A percentile compares a stretch with the other conserved stretches of the same genome.
phyloP scores from a whole-genome alignment of 768 basidiomycete species.

The Panaeolus cyanescens region DNA sequence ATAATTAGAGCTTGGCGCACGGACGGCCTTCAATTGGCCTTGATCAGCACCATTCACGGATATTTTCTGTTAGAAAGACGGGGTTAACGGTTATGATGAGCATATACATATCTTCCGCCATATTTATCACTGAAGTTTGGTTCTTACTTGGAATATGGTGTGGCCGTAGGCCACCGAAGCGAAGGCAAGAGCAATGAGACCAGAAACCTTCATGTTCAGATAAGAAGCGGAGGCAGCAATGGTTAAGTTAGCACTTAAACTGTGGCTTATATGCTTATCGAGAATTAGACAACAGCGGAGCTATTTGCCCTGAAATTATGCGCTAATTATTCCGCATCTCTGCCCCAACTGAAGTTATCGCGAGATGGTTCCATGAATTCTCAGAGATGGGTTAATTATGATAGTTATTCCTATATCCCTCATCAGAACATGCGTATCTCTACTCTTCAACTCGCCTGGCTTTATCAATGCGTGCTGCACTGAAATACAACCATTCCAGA shows the following conservation, averaged over 20 bases:
- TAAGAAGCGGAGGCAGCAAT: neutral
- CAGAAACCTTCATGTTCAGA: neutral
- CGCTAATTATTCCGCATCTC: neutral
- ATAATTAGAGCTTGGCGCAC: conserved; percentile 1
- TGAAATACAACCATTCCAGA: no score
- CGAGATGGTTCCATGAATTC: neutral
- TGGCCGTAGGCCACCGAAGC: neutral
- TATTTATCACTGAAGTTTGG: neutral
- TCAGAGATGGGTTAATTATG: neutral
- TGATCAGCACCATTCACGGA: conserved; percentile 1
- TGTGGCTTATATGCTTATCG: neutral
- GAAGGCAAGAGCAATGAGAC: neutral
- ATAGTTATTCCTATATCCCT: neutral
- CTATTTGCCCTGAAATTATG: neutral
- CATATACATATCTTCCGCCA: neutral
- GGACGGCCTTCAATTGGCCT: neutral
- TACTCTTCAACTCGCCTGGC: neutral
- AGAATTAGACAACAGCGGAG: neutral
- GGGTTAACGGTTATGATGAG: neutral
- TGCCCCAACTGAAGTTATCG: neutral
- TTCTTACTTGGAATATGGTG: neutral
- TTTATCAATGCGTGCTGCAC: no score
- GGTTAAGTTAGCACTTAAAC: neutral
- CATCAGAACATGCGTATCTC: neutral
- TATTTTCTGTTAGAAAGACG: neutral